phyloP scores from a whole-genome alignment of 495 filamentous ascomycete species.

The Penicillium psychrofluorescens region DNA sequence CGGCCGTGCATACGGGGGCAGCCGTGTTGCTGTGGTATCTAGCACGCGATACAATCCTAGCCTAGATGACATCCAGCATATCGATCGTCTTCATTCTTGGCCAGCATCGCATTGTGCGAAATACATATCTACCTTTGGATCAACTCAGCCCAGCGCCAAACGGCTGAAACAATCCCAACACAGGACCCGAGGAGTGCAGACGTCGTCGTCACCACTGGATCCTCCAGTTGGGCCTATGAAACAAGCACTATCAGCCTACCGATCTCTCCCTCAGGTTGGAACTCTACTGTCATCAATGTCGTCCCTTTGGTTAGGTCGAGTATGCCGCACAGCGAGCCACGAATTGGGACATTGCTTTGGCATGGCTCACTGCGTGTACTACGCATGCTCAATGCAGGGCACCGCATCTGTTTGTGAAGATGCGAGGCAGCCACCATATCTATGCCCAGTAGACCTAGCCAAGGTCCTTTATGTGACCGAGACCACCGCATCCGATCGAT shows the following conservation, averaged over 20 bases:
- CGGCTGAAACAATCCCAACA: not conserved
- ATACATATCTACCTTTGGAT: conserved; percentile 31
- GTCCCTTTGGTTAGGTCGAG: conserved; percentile 47
- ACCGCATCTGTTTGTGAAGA: conserved; percentile 55
- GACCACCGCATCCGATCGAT: conserved; percentile 23
- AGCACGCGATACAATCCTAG: conserved; percentile 51
- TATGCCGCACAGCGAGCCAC: conserved; percentile 52
- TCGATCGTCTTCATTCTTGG: conserved; percentile 54
- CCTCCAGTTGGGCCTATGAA: not conserved
- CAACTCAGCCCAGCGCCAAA: not conserved
- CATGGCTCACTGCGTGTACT: conserved; percentile 59
- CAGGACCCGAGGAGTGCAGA: not conserved
- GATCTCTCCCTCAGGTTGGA: not conserved
- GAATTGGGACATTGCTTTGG: conserved; percentile 64
- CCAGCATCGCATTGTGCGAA: conserved; percentile 52
- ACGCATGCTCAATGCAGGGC: conserved; percentile 64
- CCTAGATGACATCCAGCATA: conserved; percentile 33
- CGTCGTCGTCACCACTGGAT: not conserved
- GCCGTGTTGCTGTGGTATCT: conserved; percentile 52
- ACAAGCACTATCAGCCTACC: conserved; percentile 4
- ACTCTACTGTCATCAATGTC: not conserved
- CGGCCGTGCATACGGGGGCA: conserved; percentile 59
- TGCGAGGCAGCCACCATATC: conserved; percentile 56
- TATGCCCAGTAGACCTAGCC: conserved; percentile 55
- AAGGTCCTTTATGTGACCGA: conserved; percentile 42